phyloP scores from a whole-genome alignment of 1,139 yeast genomes.

The Blastobotrys illinoisensis region DNA sequence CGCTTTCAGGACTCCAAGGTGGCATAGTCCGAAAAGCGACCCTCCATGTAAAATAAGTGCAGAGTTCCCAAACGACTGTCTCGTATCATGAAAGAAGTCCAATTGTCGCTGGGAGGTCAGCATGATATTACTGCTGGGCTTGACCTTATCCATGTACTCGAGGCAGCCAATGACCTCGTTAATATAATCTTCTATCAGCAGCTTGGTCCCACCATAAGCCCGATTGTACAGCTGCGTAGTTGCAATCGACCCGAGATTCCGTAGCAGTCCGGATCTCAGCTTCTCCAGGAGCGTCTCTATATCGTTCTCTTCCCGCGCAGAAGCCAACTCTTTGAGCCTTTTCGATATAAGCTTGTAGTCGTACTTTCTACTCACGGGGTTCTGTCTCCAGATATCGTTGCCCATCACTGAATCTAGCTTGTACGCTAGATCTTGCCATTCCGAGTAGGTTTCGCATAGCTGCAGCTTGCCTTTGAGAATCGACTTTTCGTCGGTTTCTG shows the following conservation, averaged over 20 bases:
- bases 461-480: slow-evolving; percentile 20
- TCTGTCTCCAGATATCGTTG: slow-evolving; percentile 58
- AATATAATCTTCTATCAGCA: slow-evolving; percentile 80
- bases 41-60: slow-evolving; percentile 93
- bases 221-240: slow-evolving; percentile 73
- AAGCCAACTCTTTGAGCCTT: slow-evolving; percentile 55
- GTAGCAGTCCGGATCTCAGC: slow-evolving; percentile 72
- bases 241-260: slow-evolving; percentile 90
- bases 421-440: slow-evolving; percentile 34
- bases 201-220: slow-evolving; percentile 82
- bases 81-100: slow-evolving; percentile 84
- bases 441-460: slow-evolving; percentile 25
- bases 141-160: slow-evolving; percentile 40
- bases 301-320: slow-evolving; percentile 60
- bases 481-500: slow-evolving; percentile 19
- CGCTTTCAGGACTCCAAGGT: slow-evolving; percentile 85
- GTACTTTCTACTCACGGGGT: slow-evolving; percentile 74
- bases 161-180: slow-evolving; percentile 69
- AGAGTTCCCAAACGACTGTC: slow-evolving; percentile 85
- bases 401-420: slow-evolving; percentile 32
- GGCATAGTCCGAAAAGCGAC: slow-evolving; percentile 87
- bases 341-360: slow-evolving; percentile 80
- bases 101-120: slow-evolving; percentile 49
- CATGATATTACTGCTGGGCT: slow-evolving; percentile 4
- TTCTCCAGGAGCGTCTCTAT: slow-evolving; percentile 57